Evolutionary conservation across 2,329 filamentous ascomycete species (phyloP).

Genomic region (Fusarium sororula): DNA sequence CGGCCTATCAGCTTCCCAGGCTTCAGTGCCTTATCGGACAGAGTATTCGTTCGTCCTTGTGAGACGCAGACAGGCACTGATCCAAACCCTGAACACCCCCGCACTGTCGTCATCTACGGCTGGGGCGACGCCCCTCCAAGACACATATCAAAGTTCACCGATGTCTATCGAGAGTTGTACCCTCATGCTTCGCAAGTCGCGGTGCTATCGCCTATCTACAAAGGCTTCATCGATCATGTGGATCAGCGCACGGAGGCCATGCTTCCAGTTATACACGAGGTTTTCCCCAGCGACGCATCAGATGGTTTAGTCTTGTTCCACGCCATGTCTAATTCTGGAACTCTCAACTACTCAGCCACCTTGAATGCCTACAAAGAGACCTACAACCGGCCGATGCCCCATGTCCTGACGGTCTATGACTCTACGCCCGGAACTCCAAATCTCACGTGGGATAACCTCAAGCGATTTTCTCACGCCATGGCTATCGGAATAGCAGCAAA

Average conservation of each 20-base stretch:
- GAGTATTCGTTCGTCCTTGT: background rate
- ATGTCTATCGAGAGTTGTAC: background rate
- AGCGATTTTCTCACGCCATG: slow-evolving; percentile 7
- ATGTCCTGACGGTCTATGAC: background rate
- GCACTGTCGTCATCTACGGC: background rate
- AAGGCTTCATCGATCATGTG: background rate
- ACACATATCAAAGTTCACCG: background rate
- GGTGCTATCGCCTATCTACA: background rate
- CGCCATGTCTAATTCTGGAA: background rate
- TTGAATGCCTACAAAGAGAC: slow-evolving; percentile 5
- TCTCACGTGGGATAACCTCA: background rate
- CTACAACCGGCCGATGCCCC: background rate
- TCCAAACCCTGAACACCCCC: background rate
- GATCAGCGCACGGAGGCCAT: background rate
- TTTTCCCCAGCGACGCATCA: rapidly evolving
- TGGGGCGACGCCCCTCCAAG: slow-evolving; percentile 11
- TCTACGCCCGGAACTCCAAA: background rate
- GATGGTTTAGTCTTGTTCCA: background rate
- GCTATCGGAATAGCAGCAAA: background rate
- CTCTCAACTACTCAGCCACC: background rate
- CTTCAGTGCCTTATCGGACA: background rate
- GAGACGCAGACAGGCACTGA: background rate
- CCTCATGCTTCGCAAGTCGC: background rate
- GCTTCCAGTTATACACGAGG: background rate
- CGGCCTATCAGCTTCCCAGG: rapidly evolving